phyloP scores from a whole-genome alignment of 2,329 filamentous ascomycete species.

The Scopulariopsis brevicaulis region DNA sequence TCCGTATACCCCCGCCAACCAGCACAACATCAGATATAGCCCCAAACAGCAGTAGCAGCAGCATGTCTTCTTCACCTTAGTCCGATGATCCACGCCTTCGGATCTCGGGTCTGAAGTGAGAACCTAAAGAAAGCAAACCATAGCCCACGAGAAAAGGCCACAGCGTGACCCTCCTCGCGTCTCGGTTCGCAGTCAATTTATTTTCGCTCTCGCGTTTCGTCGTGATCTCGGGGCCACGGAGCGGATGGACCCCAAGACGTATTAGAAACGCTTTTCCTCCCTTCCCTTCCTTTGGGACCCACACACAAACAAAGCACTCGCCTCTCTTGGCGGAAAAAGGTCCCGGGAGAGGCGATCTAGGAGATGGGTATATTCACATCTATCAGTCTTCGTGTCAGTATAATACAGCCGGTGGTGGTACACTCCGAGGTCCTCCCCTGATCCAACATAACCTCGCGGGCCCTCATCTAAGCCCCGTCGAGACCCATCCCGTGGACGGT shows the following conservation, averaged over 20 bases:
- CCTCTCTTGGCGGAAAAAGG: conserved; percentile 8
- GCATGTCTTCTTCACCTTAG: conserved; percentile 54
- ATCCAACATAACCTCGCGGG: neutral
- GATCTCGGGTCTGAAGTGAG: conserved; percentile 47
- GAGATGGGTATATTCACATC: conserved; percentile 6
- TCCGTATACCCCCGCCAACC: neutral
- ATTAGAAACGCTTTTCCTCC: conserved; percentile 43
- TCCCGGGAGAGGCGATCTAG: neutral
- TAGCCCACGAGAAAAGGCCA: neutral
- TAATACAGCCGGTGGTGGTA: neutral
- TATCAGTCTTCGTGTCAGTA: neutral
- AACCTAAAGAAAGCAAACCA: neutral
- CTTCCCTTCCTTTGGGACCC: neutral
- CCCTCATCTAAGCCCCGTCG: conserved; percentile 24
- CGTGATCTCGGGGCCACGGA: conserved; percentile 47
- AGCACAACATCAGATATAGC: neutral
- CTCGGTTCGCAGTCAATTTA: neutral
- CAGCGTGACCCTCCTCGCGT: neutral
- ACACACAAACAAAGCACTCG: conserved; percentile 7
- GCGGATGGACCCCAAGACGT: conserved; percentile 40
- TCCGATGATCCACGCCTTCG: conserved; percentile 46
- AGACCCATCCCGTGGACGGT: conserved; percentile 64
- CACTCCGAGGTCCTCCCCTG: neutral
- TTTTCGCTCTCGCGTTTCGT: conserved; percentile 46
- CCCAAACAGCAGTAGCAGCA: neutral